Percentiles rank a stretch among this genome's conserved stretches.
Conservation (phyloP, 2,329 filamentous ascomycete genomes). For the Sarocladiaceae sp. region DNA sequence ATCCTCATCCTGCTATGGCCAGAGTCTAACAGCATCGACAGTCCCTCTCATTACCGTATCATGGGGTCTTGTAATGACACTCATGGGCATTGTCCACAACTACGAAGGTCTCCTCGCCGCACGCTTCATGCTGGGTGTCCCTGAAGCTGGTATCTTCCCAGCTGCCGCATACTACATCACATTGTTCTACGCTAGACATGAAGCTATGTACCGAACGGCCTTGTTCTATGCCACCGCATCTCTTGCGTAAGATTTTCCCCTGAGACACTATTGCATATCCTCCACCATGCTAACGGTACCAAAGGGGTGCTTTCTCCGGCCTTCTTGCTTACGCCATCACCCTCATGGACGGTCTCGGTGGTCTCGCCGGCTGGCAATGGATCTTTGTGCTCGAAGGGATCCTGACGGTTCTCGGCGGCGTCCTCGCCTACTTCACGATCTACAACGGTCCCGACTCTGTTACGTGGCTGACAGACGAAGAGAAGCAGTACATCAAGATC, state of each 20-base stretch:
- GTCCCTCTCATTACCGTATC: not conserved
- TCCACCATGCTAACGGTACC: not conserved
- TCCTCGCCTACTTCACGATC: constrained; percentile 55
- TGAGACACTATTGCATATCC: too few species aligned
- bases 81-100: constrained; percentile 3
- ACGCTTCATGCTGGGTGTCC: not conserved
- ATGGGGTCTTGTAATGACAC: constrained; percentile 2
- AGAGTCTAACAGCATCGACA: too few species aligned
- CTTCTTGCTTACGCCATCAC: constrained; percentile 67
- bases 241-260: not conserved
- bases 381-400: constrained; percentile 59
- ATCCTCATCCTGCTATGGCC: not conserved
- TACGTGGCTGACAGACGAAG: constrained; percentile 5
- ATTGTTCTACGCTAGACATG: not conserved
- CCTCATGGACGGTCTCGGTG: constrained; percentile 58
- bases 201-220: constrained; percentile 3
- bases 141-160: constrained; percentile 46
- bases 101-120: constrained; percentile 5
- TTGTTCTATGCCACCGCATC: constrained; percentile 5
- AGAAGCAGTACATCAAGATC: constrained; percentile 2
- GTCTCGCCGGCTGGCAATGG: constrained; percentile 64
- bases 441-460: constrained; percentile 22
- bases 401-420: constrained; percentile 55
- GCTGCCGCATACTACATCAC: constrained; percentile 15
- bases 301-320: constrained; percentile 49